Conservation (phyloP, 257 asterid genomes). For the Nicotiana noctiflora region DNA sequence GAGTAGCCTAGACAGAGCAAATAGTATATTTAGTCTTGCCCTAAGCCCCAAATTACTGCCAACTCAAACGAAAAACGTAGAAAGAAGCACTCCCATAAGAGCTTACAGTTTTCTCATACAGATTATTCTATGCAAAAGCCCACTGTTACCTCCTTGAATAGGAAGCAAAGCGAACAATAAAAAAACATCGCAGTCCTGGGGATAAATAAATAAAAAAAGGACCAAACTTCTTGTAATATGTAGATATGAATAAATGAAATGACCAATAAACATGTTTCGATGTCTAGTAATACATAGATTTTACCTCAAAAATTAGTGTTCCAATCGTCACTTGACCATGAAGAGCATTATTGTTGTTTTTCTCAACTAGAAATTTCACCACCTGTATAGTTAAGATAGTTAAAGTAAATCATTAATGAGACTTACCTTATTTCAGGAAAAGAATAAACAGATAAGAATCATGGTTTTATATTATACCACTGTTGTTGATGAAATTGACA, state of each 20-base stretch:
- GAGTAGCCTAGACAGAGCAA: constrained; percentile 45
- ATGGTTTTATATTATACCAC: constrained; percentile 39
- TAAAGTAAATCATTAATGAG: too few relatives aligned
- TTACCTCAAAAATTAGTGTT: too few relatives aligned
- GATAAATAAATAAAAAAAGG: neutral
- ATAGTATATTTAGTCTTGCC: neutral
- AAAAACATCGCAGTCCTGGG: constrained; percentile 93
- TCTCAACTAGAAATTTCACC: too few relatives aligned
- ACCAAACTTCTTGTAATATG: neutral
- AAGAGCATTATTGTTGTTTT: too few relatives aligned
- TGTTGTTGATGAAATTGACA: constrained; percentile 96
- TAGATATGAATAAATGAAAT: neutral
- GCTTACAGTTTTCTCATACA: constrained; percentile 88
- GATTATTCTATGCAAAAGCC: constrained; percentile 69
- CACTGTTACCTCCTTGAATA: constrained; percentile 81
- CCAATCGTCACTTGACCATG: too few relatives aligned
- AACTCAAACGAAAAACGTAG: neutral
- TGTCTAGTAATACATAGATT: too few relatives aligned
- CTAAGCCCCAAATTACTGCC: neutral
- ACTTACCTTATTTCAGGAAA: too few relatives aligned
- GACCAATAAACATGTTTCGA: too few relatives aligned
- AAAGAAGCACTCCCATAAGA: neutral
- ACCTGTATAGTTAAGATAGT: too few relatives aligned
- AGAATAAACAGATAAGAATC: neutral
- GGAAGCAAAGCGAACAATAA: constrained; percentile 90